Evolutionary conservation across 495 filamentous ascomycete genomes (phyloP), one percentile per base, ranked within the genome.

Genomic region (Lasiosphaeria miniovina): DNA sequence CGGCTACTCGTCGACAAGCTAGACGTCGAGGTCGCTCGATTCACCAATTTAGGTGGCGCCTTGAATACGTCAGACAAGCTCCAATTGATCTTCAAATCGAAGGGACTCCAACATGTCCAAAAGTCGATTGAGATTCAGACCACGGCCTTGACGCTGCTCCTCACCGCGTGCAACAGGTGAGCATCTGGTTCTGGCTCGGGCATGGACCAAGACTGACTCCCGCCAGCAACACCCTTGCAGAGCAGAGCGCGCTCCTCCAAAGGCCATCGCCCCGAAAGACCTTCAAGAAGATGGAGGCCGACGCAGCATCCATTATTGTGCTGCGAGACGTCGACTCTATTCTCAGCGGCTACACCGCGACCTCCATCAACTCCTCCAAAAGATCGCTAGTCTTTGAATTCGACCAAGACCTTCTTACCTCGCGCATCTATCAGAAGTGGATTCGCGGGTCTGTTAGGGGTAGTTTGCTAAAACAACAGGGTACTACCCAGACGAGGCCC

Each of bases 101-200:
- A 56, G 11, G 65, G 46, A 1, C 49, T 70, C 41, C 49, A 57
- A 14, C 56, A 65, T 10, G 43, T 70, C 6, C 65, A 70, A 31
- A 64, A 64, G 35, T 58, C 65, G 58, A 53, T 68, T 35, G 61
- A 64, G 32, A 48, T 52, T 15, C 62, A 68, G 41, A 68, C 61
- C 2, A 59, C 17, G 45, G 60, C 65, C 7, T 41, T 70, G 34
- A 63, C 51, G 4, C 54, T 70, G n/a, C 61, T 70, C 3, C 62
- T 70, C 11, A 65, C 65, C 1, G 65, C 59, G 3, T 70, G 65
- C 34, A 54, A 33, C 46, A 45, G 41, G 41, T 45, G 12, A 45
- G 41, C 11, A 45, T 41, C 6, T 41, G 38, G 38, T 41, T 6
- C 12, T 41, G 6, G 12, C 12, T 41, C 38, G 38, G 38, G 38